Evolutionary conservation across 441 rosid species (phyloP), one percentile per base, ranked within the genome.

Genomic region (Jatropha multifida): DNA sequence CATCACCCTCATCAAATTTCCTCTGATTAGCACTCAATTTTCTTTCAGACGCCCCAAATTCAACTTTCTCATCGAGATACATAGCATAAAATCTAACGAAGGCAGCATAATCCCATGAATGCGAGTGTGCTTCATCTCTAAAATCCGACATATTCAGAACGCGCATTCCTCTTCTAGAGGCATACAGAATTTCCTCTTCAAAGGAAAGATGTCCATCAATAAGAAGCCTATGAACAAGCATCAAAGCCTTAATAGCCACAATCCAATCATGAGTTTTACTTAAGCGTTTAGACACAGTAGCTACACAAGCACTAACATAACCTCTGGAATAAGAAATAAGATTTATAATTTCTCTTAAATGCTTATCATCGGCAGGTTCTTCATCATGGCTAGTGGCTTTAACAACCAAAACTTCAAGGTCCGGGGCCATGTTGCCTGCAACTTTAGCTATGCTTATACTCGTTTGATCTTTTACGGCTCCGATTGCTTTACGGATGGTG

Each of bases 381-480:
- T 86, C 87, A 32, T 89, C 94, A 67, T 87, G 99, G 23, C 88
- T 85, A 0, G 98, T 93, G 3, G 96, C 92, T 69, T 88, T 93
- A 4, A 93, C 90, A 14, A 93, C 81, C 2, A 88, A 75, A 0
- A 94, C 93, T 65, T 93, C 97, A 37, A 94, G 86, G 20, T 82
- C 83, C 13, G 90, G 81, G 1, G 87, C 85, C 17, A 86, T 83
- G 78, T 83, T 86, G 68, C 81, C 86, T 0, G 89, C 82, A 77
- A 91, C 99, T 79, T 93, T 94, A 20, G 90, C 96, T 41, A 94
- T 78, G 82, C 96, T 81, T 2, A 93, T 93, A 86, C 96, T 91
- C 1, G 98, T 93, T 0, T 93, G 94, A 67, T 94, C 99, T 69
- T 94, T 94, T 46, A 94, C 93, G 26, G 88, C 90, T 18, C 93